A percentile compares a stretch with the other conserved stretches of the same genome.
Evolutionary conservation across 176 grass and related monocot species (phyloP).

Genomic region (Triticum dicoccoides): DNA sequence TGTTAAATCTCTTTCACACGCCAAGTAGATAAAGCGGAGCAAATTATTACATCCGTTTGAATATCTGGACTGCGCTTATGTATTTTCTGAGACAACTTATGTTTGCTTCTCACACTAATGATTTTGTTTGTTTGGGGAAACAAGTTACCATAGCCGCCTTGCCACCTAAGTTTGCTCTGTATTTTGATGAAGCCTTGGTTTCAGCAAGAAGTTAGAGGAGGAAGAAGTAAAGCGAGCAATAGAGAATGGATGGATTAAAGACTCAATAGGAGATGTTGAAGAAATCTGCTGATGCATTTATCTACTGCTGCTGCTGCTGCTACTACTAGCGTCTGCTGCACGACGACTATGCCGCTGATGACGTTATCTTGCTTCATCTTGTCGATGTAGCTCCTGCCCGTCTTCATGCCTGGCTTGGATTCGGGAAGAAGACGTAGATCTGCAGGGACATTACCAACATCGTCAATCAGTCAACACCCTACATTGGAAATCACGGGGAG

Average conservation of each 20-base stretch:
- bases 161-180: background rate
- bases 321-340: conserved; percentile 39
- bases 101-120: background rate
- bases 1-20: background rate
- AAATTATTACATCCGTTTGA: background rate
- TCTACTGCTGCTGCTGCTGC: background rate
- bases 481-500: no score
- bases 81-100: background rate
- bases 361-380: conserved; percentile 68
- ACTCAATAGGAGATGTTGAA: background rate
- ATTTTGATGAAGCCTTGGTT: background rate
- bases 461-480: no score
- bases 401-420: conserved; percentile 58
- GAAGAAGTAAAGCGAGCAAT: background rate
- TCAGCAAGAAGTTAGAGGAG: conserved; percentile 1
- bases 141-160: background rate
- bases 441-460: background rate
- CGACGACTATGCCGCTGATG: conserved; percentile 46
- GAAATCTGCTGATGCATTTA: background rate
- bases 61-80: background rate
- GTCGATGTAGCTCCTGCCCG: conserved; percentile 60
- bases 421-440: conserved; percentile 65
- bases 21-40: background rate
- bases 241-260: background rate
- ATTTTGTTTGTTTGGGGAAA: background rate